A percentile compares a stretch with the other conserved stretches of the same genome.
Evolutionary conservation across 352 stramenopile species (phyloP).

Genomic region (Phytophthora pluvialis): DNA sequence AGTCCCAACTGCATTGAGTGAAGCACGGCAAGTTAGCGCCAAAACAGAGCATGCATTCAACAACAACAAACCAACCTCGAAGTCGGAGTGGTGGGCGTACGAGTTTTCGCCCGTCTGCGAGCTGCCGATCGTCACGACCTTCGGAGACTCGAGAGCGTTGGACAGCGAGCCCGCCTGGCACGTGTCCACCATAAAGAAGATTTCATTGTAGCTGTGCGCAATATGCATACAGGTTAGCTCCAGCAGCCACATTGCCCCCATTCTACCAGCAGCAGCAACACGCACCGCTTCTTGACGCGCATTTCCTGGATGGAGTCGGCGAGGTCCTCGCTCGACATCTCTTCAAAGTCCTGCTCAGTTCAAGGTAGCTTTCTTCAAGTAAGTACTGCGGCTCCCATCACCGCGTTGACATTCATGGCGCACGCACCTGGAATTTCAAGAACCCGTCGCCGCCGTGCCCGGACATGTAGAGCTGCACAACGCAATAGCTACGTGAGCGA

Average conservation of each 20-base stretch:
- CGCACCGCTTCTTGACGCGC: slow-evolving; percentile 89
- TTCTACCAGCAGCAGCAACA: background rate
- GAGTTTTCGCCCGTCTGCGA: slow-evolving; percentile 94
- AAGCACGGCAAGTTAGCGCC: slow-evolving; percentile 1
- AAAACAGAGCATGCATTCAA: background rate
- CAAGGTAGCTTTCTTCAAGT: slow-evolving; percentile 5
- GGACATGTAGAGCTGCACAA: slow-evolving; percentile 86
- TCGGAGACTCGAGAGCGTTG: slow-evolving; percentile 85
- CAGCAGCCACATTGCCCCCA: background rate
- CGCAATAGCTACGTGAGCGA: slow-evolving; percentile 18
- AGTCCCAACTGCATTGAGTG: slow-evolving; percentile 62
- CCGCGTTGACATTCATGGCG: slow-evolving; percentile 11
- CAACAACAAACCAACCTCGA: slow-evolving; percentile 50
- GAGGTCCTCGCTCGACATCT: slow-evolving; percentile 96
- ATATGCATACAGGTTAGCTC: background rate
- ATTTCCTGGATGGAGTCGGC: slow-evolving; percentile 94
- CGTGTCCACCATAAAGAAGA: slow-evolving; percentile 98
- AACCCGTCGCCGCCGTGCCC: slow-evolving; percentile 98
- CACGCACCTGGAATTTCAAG: slow-evolving; percentile 96
- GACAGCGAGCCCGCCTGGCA: slow-evolving; percentile 96
- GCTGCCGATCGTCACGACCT: slow-evolving; percentile 94
- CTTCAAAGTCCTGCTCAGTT: slow-evolving; percentile 90
- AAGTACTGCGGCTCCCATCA: slow-evolving; percentile 12
- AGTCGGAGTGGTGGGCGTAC: slow-evolving; percentile 93
- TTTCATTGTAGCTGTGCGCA: slow-evolving; percentile 88